Evolutionary conservation across 306 rosid genomes (phyloP).

Genomic region (Ormosia semicastrata): DNA sequence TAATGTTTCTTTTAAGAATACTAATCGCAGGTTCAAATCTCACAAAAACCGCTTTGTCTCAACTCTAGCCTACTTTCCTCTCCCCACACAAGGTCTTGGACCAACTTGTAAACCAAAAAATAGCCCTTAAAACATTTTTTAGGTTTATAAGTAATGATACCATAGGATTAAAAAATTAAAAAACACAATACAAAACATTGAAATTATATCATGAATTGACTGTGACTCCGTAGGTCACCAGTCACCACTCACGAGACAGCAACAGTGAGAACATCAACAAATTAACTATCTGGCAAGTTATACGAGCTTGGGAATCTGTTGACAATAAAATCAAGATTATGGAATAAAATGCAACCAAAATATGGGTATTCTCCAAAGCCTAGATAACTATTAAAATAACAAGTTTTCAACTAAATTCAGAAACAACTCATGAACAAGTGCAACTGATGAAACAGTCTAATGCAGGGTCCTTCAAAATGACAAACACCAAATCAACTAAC

Average conservation of each 20-base stretch:
- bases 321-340: not conserved
- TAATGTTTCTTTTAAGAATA: too few relatives aligned
- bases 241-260: not conserved
- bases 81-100: too few relatives aligned
- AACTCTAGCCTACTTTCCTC: too few relatives aligned
- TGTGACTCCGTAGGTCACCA: not conserved
- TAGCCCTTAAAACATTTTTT: too few relatives aligned
- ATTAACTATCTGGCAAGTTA: not conserved
- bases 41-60: too few relatives aligned
- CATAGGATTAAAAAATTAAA: too few relatives aligned
- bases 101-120: too few relatives aligned
- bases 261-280: not conserved
- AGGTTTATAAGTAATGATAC: not conserved
- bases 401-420: not conserved
- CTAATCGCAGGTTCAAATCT: too few relatives aligned
- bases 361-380: not conserved
- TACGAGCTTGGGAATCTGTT: not conserved
- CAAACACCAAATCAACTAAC: conserved; percentile 21
- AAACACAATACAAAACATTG: not conserved
- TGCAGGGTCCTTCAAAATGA: conserved; percentile 6
- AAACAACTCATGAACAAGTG: not conserved
- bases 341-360: not conserved
- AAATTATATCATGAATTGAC: not conserved
- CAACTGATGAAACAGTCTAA: not conserved
- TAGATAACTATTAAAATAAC: not conserved